These are phyloP conservation scores for Calocera viscosa DNA, from an alignment of 768 basidiomycete species.

Conservation along the genomic window DNA sequence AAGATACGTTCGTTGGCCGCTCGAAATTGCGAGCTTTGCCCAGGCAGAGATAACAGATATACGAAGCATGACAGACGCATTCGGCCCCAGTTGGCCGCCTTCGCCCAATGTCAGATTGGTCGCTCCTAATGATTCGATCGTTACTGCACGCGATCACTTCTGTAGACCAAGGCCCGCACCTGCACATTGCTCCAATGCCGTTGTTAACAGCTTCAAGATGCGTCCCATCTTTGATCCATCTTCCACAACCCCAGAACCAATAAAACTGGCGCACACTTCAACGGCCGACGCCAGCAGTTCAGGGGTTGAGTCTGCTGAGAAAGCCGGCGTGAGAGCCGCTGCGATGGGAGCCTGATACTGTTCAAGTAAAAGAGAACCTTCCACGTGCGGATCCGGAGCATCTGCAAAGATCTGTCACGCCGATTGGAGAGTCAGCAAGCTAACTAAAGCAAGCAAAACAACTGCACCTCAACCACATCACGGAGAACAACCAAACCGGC, in stretches of 20 bases:
- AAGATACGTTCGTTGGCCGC: slow-evolving; percentile 60
- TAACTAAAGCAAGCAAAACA: background rate
- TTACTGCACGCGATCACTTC: background rate
- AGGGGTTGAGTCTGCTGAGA: slow-evolving; percentile 87
- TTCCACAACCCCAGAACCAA: slow-evolving; percentile 88
- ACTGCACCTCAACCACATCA: slow-evolving; percentile 76
- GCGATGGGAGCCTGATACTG: slow-evolving; percentile 98
- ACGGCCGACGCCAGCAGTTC: slow-evolving; percentile 89
- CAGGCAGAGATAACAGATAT: slow-evolving; percentile 89
- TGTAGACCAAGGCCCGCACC: slow-evolving; percentile 35
- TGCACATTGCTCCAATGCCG: slow-evolving; percentile 79
- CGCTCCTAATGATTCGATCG: slow-evolving; percentile 45
- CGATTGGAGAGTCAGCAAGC: background rate
- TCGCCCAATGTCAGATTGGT: slow-evolving; percentile 79
- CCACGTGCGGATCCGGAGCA: slow-evolving; percentile 85
- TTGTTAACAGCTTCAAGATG: slow-evolving; percentile 77
- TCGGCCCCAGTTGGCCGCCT: slow-evolving; percentile 74
- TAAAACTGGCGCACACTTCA: slow-evolving; percentile 86
- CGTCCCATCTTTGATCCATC: slow-evolving; percentile 86
- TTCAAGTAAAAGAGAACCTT: slow-evolving; percentile 77
- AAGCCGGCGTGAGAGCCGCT: slow-evolving; percentile 90
- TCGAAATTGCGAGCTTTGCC: slow-evolving; percentile 82
- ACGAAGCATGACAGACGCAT: slow-evolving; percentile 87
- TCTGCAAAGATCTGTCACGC: slow-evolving; percentile 59
- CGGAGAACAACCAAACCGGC: slow-evolving; percentile 79